These are phyloP conservation scores for Durotheca rogersii DNA, from an alignment of 495 filamentous ascomycete genomes.

Conservation along the genomic window DNA sequence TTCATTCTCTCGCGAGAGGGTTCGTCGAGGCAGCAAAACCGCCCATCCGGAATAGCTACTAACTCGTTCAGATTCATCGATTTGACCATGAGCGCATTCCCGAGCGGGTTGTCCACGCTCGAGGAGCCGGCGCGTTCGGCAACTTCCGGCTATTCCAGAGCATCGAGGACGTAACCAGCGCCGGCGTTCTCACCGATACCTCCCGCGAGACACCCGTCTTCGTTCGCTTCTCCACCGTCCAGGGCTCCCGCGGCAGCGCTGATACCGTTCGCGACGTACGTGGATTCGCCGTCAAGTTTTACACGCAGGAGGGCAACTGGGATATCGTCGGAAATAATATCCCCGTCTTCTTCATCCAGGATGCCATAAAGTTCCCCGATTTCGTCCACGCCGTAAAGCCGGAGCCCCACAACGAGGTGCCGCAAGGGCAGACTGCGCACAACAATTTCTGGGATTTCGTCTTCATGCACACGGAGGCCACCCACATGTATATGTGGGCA, in stretches of 20 bases:
- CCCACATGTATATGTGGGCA: constrained; percentile 83
- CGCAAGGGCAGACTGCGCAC: constrained; percentile 64
- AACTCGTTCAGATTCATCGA: constrained; percentile 18
- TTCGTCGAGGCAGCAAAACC: constrained; percentile 53
- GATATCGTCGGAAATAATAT: constrained; percentile 67
- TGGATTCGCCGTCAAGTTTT: constrained; percentile 80
- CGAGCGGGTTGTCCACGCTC: constrained; percentile 83
- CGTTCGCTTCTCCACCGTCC: constrained; percentile 79
- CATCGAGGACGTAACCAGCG: constrained; percentile 66
- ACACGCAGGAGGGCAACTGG: constrained; percentile 62
- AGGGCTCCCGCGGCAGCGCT: constrained; percentile 72
- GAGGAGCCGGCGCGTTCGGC: constrained; percentile 80
- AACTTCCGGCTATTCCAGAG: constrained; percentile 74
- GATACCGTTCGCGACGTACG: constrained; percentile 82
- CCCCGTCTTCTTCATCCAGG: constrained; percentile 71
- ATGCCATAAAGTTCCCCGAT: constrained; percentile 74
- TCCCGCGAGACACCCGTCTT: constrained; percentile 77
- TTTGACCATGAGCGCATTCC: constrained; percentile 65
- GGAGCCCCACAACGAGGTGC: constrained; percentile 73
- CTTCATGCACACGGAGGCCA: constrained; percentile 68
- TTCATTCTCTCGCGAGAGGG: constrained; percentile 74
- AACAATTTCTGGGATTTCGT: constrained; percentile 64
- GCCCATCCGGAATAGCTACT: constrained; percentile 8
- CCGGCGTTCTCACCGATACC: constrained; percentile 77
- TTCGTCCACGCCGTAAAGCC: constrained; percentile 78